phyloP scores from a whole-genome alignment of 306 rosid species.

The Purshia tridentata region DNA sequence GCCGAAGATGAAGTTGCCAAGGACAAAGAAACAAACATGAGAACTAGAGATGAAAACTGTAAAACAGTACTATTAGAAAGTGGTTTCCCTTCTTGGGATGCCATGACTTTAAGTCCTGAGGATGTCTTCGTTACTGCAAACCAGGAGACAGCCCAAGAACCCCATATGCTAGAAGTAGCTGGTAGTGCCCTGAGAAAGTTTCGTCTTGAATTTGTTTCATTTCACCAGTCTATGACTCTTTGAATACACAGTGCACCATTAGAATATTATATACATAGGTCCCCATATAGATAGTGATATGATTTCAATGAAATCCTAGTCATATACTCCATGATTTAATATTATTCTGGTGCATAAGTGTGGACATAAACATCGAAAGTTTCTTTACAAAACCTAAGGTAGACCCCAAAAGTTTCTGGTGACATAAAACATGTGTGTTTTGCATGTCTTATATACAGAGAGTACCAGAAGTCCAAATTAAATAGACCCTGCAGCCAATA shows the following conservation, averaged over 20 bases:
- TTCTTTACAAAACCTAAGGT: not conserved
- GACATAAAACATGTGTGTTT: not conserved
- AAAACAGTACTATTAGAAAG: not conserved
- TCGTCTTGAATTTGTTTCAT: no score
- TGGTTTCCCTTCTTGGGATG: not conserved
- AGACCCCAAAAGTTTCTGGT: not conserved
- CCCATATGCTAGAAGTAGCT: not conserved
- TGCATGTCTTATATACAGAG: not conserved
- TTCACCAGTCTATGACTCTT: no score
- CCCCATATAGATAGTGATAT: no score
- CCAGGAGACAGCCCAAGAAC: not conserved
- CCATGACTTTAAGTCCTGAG: not conserved
- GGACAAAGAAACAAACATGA: slow-evolving; percentile 2
- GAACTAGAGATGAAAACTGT: not conserved
- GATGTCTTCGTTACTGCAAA: not conserved
- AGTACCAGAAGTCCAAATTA: not conserved
- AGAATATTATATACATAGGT: no score
- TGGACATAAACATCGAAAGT: not conserved
- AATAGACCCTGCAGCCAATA: not conserved
- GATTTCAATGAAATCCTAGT: no score
- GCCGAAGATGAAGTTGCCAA: not conserved
- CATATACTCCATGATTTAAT: no score
- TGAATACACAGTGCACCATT: no score
- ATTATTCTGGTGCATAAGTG: not conserved
- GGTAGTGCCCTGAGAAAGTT: not conserved